Evolutionary conservation across 768 basidiomycete genomes (phyloP).

Genomic region (Tylopilus intermedius): DNA sequence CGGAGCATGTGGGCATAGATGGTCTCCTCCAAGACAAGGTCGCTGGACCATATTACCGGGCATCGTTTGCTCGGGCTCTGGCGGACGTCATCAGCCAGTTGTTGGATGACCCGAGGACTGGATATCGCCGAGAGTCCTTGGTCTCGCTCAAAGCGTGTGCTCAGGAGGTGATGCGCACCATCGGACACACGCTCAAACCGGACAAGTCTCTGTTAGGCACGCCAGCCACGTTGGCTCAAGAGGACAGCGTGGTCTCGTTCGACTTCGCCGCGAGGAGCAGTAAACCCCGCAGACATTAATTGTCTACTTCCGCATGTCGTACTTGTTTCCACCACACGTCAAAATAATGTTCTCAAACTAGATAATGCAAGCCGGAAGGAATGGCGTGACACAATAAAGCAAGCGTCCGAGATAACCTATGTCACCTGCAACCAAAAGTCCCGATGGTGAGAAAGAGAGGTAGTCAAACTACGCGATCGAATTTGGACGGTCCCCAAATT

Average conservation of each 20-base stretch:
- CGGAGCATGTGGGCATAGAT: constrained; percentile 42
- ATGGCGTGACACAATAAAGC: not conserved
- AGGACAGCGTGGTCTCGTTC: constrained; percentile 28
- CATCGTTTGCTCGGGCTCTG: constrained; percentile 47
- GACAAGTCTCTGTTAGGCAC: constrained; percentile 27
- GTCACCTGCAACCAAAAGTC: constrained; percentile 2
- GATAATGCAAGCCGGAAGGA: constrained; percentile 5
- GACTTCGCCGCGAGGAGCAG: constrained; percentile 27
- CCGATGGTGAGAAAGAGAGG: not conserved
- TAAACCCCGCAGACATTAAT: constrained; percentile 23
- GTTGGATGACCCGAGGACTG: constrained; percentile 16
- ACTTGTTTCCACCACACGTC: not conserved
- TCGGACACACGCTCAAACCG: constrained; percentile 11
- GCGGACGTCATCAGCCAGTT: constrained; percentile 38
- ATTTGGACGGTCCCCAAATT: constrained; percentile 37
- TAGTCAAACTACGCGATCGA: constrained; percentile 34
- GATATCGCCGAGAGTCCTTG: constrained; percentile 17
- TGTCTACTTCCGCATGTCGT: constrained; percentile 5
- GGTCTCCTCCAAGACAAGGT: constrained; percentile 27
- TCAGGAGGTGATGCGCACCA: constrained; percentile 11
- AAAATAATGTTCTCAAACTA: constrained; percentile 7
- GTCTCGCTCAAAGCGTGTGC: constrained; percentile 18
- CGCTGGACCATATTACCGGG: constrained; percentile 35
- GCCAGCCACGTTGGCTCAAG: constrained; percentile 17
- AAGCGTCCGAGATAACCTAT: constrained; percentile 5